Conservation (phyloP, 2,329 filamentous ascomycete species). For the Neonectria magnoliae region DNA sequence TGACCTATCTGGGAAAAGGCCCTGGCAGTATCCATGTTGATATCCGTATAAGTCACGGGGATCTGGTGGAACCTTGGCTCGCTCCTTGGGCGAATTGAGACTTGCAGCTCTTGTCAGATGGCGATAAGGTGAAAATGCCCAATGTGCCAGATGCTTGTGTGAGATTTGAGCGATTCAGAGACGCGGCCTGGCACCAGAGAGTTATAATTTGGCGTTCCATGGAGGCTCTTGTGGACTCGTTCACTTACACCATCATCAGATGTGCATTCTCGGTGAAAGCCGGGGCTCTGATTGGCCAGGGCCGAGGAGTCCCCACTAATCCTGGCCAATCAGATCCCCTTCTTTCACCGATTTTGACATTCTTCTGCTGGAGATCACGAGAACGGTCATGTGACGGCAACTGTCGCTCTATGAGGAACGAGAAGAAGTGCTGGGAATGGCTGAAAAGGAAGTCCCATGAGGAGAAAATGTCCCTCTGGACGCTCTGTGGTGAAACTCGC, state of each 20-base stretch:
- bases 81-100: constrained; percentile 49
- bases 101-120: constrained; percentile 50
- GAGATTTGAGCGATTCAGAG: constrained; percentile 52
- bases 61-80: constrained; percentile 55
- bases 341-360: constrained; percentile 46
- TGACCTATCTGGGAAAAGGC: constrained; percentile 48
- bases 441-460: constrained; percentile 25
- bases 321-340: constrained; percentile 45
- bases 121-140: constrained; percentile 53
- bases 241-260: constrained; percentile 53
- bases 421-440: constrained; percentile 20
- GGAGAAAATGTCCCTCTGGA: constrained; percentile 22
- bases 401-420: constrained; percentile 20
- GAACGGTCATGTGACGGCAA: constrained; percentile 35
- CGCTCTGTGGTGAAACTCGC: constrained; percentile 23
- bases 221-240: constrained; percentile 47
- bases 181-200: constrained; percentile 51
- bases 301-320: constrained; percentile 27
- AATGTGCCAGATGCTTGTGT: constrained; percentile 52
- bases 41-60: constrained; percentile 54
- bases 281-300: constrained; percentile 42
- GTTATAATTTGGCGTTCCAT: constrained; percentile 52
- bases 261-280: constrained; percentile 38
- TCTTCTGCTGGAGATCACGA: constrained; percentile 26
- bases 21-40: constrained; percentile 52